phyloP scores from a whole-genome alignment of 2,329 filamentous ascomycete genomes.

The Sclerotinia sclerotiorum region DNA sequence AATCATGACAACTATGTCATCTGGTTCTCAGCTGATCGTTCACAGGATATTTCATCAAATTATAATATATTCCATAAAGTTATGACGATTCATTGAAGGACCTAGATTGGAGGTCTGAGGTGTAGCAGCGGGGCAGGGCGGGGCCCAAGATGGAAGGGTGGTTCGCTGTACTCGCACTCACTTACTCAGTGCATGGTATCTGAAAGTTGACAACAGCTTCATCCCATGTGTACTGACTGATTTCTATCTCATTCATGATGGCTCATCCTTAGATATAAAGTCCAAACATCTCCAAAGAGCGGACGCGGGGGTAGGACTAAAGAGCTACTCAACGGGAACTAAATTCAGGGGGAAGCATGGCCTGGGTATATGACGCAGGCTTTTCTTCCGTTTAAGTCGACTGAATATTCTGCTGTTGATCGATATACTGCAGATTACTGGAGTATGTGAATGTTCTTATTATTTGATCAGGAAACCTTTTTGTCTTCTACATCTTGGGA shows the following conservation, averaged over 20 bases:
- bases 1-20: too few relatives aligned
- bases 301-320: background rate
- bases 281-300: background rate
- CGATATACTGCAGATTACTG: background rate
- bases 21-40: too few relatives aligned
- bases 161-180: background rate
- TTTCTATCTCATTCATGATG: background rate
- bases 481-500: background rate
- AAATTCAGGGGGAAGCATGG: background rate
- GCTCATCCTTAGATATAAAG: background rate
- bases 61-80: too few relatives aligned
- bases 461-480: background rate
- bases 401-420: background rate
- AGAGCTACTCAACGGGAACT: background rate
- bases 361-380: background rate
- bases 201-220: conserved; percentile 3
- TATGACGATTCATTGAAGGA: too few relatives aligned
- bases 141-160: background rate
- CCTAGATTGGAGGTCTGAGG: too few relatives aligned
- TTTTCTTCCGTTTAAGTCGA: background rate
- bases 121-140: too few relatives aligned
- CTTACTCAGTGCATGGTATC: background rate
- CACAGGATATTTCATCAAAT: too few relatives aligned
- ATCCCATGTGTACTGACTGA: background rate
- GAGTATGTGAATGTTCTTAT: background rate